phyloP scores from a whole-genome alignment of 2,329 filamentous ascomycete genomes.

The Coniochaeta sp. region DNA sequence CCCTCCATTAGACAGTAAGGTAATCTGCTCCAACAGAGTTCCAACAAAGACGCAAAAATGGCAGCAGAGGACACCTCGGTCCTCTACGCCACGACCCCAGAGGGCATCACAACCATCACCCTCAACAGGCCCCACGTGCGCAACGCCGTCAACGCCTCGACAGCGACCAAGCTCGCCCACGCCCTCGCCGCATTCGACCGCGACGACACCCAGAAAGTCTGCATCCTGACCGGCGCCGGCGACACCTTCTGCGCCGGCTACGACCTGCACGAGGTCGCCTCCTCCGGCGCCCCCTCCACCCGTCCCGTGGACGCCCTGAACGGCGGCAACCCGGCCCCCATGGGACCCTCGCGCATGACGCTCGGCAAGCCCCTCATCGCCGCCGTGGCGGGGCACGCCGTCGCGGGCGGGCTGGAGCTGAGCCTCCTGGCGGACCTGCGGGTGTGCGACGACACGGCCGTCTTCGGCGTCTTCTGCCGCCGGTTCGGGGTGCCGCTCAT shows the following conservation, averaged over 20 bases:
- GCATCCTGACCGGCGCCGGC: constrained; percentile 36
- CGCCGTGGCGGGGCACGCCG: constrained; percentile 43
- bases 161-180: constrained; percentile 36
- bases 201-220: constrained; percentile 42
- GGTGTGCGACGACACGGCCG: constrained; percentile 41
- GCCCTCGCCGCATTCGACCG: constrained; percentile 41
- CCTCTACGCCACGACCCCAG: constrained; percentile 4
- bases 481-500: constrained; percentile 44
- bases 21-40: too few relatives aligned
- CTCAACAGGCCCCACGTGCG: constrained; percentile 40
- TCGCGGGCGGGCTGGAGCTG: constrained; percentile 46
- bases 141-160: constrained; percentile 44
- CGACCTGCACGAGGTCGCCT: constrained; percentile 35
- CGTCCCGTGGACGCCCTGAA: neutral
- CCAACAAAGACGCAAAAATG: neutral
- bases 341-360: neutral
- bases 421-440: constrained; percentile 44
- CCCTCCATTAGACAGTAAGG: too few relatives aligned
- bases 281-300: neutral
- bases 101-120: constrained; percentile 47
- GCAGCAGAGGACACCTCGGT: neutral
- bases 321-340: neutral
- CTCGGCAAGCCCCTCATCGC: constrained; percentile 39
- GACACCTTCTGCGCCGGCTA: constrained; percentile 45
- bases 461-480: constrained; percentile 49